phyloP scores from a whole-genome alignment of 169 alveolate species.

The Perkinsus marinus region DNA sequence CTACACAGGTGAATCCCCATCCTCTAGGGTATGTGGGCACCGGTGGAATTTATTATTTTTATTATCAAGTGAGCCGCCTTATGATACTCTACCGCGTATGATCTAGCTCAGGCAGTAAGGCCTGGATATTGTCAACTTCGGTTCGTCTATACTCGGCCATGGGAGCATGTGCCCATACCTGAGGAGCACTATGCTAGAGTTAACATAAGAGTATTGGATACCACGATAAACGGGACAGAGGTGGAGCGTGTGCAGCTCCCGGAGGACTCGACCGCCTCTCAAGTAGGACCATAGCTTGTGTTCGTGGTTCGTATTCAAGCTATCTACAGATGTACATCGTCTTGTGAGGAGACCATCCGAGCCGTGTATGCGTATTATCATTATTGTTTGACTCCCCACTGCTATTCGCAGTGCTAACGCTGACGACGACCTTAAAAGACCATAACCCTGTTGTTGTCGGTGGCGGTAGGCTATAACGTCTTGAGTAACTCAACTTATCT shows the following conservation, averaged over 20 bases:
- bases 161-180: background rate
- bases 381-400: background rate
- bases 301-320: no score
- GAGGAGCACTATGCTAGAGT: background rate
- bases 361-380: background rate
- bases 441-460: no score
- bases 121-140: background rate
- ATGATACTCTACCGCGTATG: background rate
- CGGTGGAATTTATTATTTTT: background rate
- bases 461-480: no score
- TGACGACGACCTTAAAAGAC: no score
- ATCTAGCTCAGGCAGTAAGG: background rate
- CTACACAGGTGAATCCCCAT: background rate
- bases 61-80: background rate
- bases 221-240: background rate
- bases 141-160: background rate
- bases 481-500: no score
- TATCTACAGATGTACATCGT: background rate
- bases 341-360: background rate
- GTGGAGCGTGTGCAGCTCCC: background rate
- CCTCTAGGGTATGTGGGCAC: background rate
- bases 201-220: background rate
- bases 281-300: no score
- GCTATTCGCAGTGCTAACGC: no score
- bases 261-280: no score